Conservation (phyloP, 495 filamentous ascomycete genomes). For the Schizothecium vesticola region DNA sequence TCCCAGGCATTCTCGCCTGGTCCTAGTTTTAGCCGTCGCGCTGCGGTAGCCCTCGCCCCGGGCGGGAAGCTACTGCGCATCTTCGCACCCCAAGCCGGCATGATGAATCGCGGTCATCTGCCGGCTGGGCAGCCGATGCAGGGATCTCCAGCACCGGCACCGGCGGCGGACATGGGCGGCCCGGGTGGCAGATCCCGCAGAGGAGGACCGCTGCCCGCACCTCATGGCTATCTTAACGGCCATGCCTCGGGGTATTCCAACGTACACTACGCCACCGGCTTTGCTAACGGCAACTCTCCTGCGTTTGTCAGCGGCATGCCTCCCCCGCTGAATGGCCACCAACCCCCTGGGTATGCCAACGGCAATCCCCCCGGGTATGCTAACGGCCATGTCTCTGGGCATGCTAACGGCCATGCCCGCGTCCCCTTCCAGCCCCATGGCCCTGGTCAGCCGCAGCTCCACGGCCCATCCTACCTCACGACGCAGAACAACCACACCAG, state of each 20-base stretch:
- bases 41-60: slow-evolving; percentile 37
- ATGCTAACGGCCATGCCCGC: background rate
- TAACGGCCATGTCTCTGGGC: background rate
- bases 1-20: background rate
- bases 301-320: background rate
- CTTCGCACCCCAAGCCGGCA: slow-evolving; percentile 49
- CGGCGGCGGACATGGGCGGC: slow-evolving; percentile 37
- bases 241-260: slow-evolving; percentile 27
- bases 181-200: slow-evolving; percentile 28
- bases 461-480: background rate
- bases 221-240: slow-evolving; percentile 27
- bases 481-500: background rate
- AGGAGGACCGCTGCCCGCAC: slow-evolving; percentile 33
- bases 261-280: background rate
- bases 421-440: background rate
- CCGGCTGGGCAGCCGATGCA: slow-evolving; percentile 57
- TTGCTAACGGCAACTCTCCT: background rate
- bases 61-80: slow-evolving; percentile 46
- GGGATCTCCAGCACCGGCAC: slow-evolving; percentile 18
- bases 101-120: slow-evolving; percentile 57
- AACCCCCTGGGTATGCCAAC: background rate
- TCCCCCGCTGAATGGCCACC: background rate
- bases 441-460: background rate
- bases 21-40: slow-evolving; percentile 13
- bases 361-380: background rate